phyloP scores from a whole-genome alignment of 2,329 filamentous ascomycete genomes.

The Rutstroemia sp. region DNA sequence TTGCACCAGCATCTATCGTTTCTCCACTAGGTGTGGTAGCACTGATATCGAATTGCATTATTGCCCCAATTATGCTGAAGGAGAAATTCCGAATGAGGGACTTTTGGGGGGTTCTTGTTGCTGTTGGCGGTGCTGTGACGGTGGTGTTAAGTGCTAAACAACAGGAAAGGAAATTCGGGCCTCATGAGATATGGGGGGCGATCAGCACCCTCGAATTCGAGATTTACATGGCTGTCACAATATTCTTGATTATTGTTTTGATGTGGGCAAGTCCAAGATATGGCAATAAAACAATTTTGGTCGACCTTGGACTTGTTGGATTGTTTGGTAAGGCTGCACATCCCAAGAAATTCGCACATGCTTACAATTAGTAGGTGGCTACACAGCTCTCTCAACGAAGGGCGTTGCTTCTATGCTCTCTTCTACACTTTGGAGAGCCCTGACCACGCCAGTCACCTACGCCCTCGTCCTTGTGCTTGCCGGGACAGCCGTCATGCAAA shows the following conservation, averaged over 20 bases:
- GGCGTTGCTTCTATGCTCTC: conserved; percentile 93
- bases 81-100: conserved; percentile 81
- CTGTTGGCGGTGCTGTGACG: conserved; percentile 79
- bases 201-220: conserved; percentile 87
- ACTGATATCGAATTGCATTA: conserved; percentile 91
- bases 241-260: conserved; percentile 63
- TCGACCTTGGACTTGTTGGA: conserved; percentile 88
- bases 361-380: conserved; percentile 56
- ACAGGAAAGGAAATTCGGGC: conserved; percentile 84
- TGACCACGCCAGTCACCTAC: conserved; percentile 90
- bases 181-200: conserved; percentile 80
- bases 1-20: conserved; percentile 94
- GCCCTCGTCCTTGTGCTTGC: conserved; percentile 72
- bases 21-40: conserved; percentile 96
- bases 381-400: conserved; percentile 95
- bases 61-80: conserved; percentile 89
- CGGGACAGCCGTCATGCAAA: conserved; percentile 86
- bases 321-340: conserved; percentile 64
- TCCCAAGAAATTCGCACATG: background rate
- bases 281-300: conserved; percentile 78
- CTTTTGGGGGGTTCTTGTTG: conserved; percentile 79
- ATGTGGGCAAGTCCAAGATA: conserved; percentile 80
- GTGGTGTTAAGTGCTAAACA: conserved; percentile 88
- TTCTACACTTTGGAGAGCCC: conserved; percentile 78
- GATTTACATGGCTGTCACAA: conserved; percentile 76